These are phyloP conservation scores for Cyberlindnera euphorbiiphila DNA, from an alignment of 805 yeast genomes.

Conservation along the genomic window DNA sequence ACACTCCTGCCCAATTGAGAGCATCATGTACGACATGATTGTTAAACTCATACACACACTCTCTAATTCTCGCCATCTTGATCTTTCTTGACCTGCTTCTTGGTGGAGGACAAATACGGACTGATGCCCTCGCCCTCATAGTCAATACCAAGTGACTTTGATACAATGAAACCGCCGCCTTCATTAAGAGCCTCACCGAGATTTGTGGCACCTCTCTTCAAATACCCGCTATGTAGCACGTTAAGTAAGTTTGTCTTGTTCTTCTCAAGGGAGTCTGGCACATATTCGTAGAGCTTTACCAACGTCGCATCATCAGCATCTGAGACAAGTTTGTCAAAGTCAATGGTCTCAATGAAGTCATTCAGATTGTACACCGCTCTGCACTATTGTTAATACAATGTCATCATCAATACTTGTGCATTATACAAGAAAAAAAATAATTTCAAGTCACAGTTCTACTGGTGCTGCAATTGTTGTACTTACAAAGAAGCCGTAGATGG, in stretches of 20 bases:
- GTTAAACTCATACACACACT: background rate
- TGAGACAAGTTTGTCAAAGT: constrained; percentile 10
- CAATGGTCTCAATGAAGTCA: constrained; percentile 19
- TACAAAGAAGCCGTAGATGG: constrained; percentile 12
- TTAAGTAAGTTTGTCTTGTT: constrained; percentile 37
- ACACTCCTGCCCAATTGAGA: no score
- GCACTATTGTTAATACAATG: constrained; percentile 13
- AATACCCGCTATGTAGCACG: constrained; percentile 47
- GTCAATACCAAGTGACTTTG: constrained; percentile 44
- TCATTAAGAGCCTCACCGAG: constrained; percentile 40
- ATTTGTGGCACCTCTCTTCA: constrained; percentile 38
- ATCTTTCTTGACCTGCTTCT: constrained; percentile 26
- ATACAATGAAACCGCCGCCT: constrained; percentile 47
- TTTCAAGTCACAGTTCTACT: background rate
- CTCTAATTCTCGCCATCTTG: constrained; percentile 4
- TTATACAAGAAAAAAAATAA: background rate
- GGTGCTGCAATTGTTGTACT: constrained; percentile 5
- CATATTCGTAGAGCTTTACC: constrained; percentile 31
- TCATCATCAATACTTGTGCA: background rate
- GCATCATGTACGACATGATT: no score
- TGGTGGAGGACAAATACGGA: constrained; percentile 43
- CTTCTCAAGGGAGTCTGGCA: constrained; percentile 41
- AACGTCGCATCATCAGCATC: constrained; percentile 33
- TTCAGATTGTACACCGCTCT: constrained; percentile 19
- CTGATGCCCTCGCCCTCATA: constrained; percentile 55